Conservation (phyloP, 768 basidiomycete species). For the Mycena leptocephala region DNA sequence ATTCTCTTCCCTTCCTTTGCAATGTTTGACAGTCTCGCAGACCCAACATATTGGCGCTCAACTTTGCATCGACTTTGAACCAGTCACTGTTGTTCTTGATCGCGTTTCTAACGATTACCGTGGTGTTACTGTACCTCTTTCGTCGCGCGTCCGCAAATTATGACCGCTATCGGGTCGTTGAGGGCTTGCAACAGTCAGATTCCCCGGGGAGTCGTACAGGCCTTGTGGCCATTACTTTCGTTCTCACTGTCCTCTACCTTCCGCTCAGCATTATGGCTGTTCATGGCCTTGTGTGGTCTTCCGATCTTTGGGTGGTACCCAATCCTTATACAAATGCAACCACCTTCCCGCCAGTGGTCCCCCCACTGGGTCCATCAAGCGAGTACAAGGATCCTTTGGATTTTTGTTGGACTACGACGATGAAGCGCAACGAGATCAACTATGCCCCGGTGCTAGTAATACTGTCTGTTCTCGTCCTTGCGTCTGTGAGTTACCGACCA, state of each 20-base stretch:
- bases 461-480: constrained; percentile 68
- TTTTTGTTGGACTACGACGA: constrained; percentile 87
- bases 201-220: constrained; percentile 64
- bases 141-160: constrained; percentile 64
- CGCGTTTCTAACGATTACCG: constrained; percentile 70
- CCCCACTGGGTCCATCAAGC: constrained; percentile 69
- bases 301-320: constrained; percentile 81
- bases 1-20: neutral
- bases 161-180: constrained; percentile 64
- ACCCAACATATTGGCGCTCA: constrained; percentile 83
- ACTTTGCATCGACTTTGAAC: constrained; percentile 74
- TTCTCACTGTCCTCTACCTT: constrained; percentile 80
- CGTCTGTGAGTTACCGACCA: constrained; percentile 58
- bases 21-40: constrained; percentile 50
- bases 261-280: constrained; percentile 86
- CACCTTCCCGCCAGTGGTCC: constrained; percentile 61
- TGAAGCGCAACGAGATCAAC: constrained; percentile 80
- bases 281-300: constrained; percentile 84
- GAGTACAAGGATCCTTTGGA: constrained; percentile 76
- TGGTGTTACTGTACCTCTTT: constrained; percentile 73
- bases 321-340: constrained; percentile 80
- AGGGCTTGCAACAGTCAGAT: constrained; percentile 68
- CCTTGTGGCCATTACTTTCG: constrained; percentile 74
- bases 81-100: constrained; percentile 75
- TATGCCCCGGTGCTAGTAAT: constrained; percentile 76